Percentiles rank a stretch among this genome's conserved stretches.
These are phyloP conservation scores for Catenaria anguillulae DNA, from an alignment of 371 early-diverging fungal species.

Conservation along the genomic window DNA sequence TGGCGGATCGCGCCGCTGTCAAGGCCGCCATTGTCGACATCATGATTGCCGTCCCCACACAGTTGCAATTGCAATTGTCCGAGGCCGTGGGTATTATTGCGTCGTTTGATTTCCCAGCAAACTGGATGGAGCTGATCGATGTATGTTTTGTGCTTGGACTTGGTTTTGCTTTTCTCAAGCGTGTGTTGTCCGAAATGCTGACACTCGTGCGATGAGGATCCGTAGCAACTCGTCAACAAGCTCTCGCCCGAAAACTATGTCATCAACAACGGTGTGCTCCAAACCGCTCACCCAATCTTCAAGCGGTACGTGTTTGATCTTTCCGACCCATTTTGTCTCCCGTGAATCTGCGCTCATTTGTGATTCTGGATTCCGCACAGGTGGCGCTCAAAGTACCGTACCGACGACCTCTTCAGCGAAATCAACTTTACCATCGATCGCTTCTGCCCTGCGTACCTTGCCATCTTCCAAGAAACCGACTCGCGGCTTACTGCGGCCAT, in stretches of 20 bases:
- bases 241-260: slow-evolving; percentile 59
- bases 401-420: slow-evolving; percentile 59
- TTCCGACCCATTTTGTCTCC: no score
- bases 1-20: slow-evolving; percentile 58
- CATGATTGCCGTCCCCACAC: slow-evolving; percentile 63
- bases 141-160: no score
- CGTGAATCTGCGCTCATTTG: no score
- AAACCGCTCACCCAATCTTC: slow-evolving; percentile 86
- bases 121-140: slow-evolving; percentile 70
- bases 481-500: slow-evolving; percentile 39
- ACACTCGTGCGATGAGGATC: no score
- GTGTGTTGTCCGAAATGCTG: no score
- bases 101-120: slow-evolving; percentile 71
- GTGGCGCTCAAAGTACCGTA: slow-evolving; percentile 71
- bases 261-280: slow-evolving; percentile 76
- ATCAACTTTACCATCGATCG: slow-evolving; percentile 80
- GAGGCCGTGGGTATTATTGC: slow-evolving; percentile 86
- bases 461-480: slow-evolving; percentile 73
- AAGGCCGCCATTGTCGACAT: slow-evolving; percentile 65
- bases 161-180: no score
- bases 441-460: slow-evolving; percentile 65
- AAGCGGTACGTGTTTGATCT: no score
- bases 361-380: no score
- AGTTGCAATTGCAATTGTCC: slow-evolving; percentile 73
- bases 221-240: slow-evolving; percentile 58